A percentile compares a stretch with the other conserved stretches of the same genome.
Evolutionary conservation across 2,329 filamentous ascomycete genomes (phyloP).

Genomic region (Lizonia empirigonia): DNA sequence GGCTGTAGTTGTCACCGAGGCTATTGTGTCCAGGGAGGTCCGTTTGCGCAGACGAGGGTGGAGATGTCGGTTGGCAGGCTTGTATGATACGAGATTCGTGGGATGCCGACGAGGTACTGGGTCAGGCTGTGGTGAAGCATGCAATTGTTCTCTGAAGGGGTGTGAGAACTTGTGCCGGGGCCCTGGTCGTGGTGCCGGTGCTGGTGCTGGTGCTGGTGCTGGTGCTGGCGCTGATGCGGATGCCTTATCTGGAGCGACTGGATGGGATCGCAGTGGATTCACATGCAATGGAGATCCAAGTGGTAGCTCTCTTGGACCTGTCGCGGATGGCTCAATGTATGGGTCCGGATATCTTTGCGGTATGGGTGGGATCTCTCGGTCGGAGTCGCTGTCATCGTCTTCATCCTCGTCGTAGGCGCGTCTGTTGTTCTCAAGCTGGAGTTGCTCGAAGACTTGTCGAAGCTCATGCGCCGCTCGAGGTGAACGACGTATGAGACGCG

Average conservation of each 20-base stretch:
- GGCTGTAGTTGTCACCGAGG: constrained; percentile 34
- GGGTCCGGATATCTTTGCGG: constrained; percentile 19
- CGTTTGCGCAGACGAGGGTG: constrained; percentile 29
- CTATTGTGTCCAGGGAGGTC: constrained; percentile 42
- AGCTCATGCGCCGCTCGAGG: constrained; percentile 26
- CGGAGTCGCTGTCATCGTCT: constrained; percentile 10
- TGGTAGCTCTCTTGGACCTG: constrained; percentile 6
- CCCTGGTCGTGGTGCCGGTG: constrained; percentile 7
- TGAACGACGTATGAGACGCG: constrained; percentile 28
- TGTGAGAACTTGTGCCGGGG: constrained; percentile 10
- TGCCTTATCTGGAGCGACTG: constrained; percentile 5
- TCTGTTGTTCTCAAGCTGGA: constrained; percentile 8
- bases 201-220: constrained; percentile 6
- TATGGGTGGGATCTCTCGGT: constrained; percentile 24
- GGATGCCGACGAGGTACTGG: constrained; percentile 21
- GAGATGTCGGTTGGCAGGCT: constrained; percentile 26
- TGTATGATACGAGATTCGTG: constrained; percentile 28
- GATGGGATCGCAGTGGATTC: constrained; percentile 29
- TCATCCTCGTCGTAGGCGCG: not conserved
- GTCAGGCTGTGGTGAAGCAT: constrained; percentile 8
- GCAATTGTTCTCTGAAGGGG: constrained; percentile 20
- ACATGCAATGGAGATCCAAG: constrained; percentile 18
- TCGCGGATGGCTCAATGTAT: not conserved
- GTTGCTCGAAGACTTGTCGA: constrained; percentile 20
- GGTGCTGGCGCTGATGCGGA: constrained; percentile 3